Base-by-base conservation (phyloP, 495 filamentous ascomycete genomes). In the Daldinia childiae region DNA sequence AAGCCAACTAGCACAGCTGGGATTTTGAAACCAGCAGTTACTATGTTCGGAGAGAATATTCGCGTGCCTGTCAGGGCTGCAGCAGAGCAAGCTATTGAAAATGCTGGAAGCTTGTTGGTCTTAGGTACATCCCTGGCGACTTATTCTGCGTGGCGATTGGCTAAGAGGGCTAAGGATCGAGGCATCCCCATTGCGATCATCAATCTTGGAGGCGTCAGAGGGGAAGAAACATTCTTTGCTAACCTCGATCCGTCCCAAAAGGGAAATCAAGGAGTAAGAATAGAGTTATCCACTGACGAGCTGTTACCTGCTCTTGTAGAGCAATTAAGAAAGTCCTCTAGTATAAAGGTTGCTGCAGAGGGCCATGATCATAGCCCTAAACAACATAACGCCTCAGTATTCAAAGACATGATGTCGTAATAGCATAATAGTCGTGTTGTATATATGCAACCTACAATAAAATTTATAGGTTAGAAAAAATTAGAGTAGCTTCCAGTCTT, bases 11-110 rank as follows among this genome's bases (percentile, higher is more conserved):
- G 91, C 50, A 93, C 81, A 14, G 92, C 88, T 2, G 94, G 93
- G 0, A 87, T 99, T 15, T 74, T 99, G 45, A 98, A 99, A 76
- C 95, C 95, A 4, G 90, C 90, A 1, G 95, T 99, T 0, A 88
- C 91, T 58, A 97, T 99, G 93, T 99, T 99, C 78, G 95, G 95
- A 3, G 95, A 99, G 79, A 93, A 88, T 59, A 95, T 98, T 32
- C 80, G 86, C 3, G 74, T 77, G 2, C 61, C 74, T 4, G 89
- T 93, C 14, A 97, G 94, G 76, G 68, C 74, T 1, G 89, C 87
- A n/a, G 95, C 94, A 1, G 93, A 97, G 74, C 82, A 87, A 17
- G 91, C 89, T 7, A 87, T 99, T 41, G 91, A 97, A 69, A 85
- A 86, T 57, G 90, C 94, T 8, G 87, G 87, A 15, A 83, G 87